Conservation (phyloP, 2,329 filamentous ascomycete genomes). For the Fusarium guadeloupense region DNA sequence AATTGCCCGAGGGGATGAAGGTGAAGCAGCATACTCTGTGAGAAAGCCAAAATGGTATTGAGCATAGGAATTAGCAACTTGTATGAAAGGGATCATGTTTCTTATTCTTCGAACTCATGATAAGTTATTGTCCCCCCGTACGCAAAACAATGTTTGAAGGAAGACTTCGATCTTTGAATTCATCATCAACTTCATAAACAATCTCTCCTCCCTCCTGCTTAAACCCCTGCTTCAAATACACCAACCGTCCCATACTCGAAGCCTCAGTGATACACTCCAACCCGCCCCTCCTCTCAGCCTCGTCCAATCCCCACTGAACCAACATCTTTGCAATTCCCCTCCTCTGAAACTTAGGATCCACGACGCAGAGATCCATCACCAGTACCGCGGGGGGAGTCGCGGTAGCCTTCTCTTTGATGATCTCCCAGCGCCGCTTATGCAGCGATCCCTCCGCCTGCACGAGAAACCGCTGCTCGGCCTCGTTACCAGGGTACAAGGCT, state of each 20-base stretch:
- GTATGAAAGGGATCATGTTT: not conserved
- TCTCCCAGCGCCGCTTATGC: slow-evolving; percentile 53
- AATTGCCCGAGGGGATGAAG: slow-evolving; percentile 50
- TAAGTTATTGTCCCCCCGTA: slow-evolving; percentile 40
- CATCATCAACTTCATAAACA: slow-evolving; percentile 54
- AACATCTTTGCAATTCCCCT: slow-evolving; percentile 56
- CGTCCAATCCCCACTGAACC: slow-evolving; percentile 59
- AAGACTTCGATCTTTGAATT: slow-evolving; percentile 49
- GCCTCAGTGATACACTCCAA: slow-evolving; percentile 57
- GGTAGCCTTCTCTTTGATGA: slow-evolving; percentile 52
- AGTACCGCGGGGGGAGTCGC: slow-evolving; percentile 56
- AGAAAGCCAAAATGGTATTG: slow-evolving; percentile 1
- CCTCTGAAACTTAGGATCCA: slow-evolving; percentile 63
- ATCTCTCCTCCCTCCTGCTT: slow-evolving; percentile 53
- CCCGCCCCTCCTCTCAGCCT: slow-evolving; percentile 51
- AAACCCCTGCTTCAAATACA: slow-evolving; percentile 59
- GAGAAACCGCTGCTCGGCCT: slow-evolving; percentile 57
- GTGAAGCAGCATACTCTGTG: slow-evolving; percentile 40
- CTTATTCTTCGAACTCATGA: not conserved
- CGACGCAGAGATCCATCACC: slow-evolving; percentile 60
- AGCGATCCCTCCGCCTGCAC: slow-evolving; percentile 56
- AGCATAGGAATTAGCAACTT: not conserved
- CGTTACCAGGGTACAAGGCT: slow-evolving; percentile 54
- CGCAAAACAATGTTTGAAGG: slow-evolving; percentile 61
- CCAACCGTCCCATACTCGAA: slow-evolving; percentile 58